Evolutionary conservation across 2,329 filamentous ascomycete species (phyloP), one percentile per base, ranked within the genome.

Genomic region (Cryoendolithus antarcticus): DNA sequence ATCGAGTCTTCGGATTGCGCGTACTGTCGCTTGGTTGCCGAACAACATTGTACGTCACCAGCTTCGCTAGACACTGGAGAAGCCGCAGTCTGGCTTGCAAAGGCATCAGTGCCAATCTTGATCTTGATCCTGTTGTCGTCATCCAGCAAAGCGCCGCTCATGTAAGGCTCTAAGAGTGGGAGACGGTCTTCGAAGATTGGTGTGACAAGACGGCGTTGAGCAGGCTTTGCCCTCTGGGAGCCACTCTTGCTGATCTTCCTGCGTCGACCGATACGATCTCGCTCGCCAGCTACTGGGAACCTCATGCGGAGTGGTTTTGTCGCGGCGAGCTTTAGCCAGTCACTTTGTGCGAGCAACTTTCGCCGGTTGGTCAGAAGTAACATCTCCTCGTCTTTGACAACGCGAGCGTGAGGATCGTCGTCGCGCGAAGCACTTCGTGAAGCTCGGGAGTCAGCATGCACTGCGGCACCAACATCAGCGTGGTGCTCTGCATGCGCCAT

Each of bases 31-130:
- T 6, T 21, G 3, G 19, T 21, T 4, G 6, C 3, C 19, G 19
- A 6, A 21, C 19, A 6, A 21, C 19, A 3, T 3, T 21, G 19
- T 21, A 6, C 3, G 19, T 21, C 40, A 37, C 51, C 54, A 24
- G 47, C 49, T 9, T 46, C 44, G 1, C 31, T 37, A 5, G 39
- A 41, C 11, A 43, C 41, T 9, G 35, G 40, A 32, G 51, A 53
- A 10, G 13, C 36, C 12, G 49, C 48, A 4, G 47, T 51, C 34
- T 54, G 53, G 30, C 42, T 58, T 4, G 43, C 50, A 9, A 58
- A 48, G 13, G 56, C 56, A 38, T 52, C 51, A 2, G 49, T 53
- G 15, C 57, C 56, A 27, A 59, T 48, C 38, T 48, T 55, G 42
- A 60, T 46, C 7, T 48, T 34, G 8, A 58, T 48, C 2, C 32